These are phyloP conservation scores for Leccinum subgranulosum DNA, from an alignment of 768 basidiomycete genomes.

Conservation along the genomic window DNA sequence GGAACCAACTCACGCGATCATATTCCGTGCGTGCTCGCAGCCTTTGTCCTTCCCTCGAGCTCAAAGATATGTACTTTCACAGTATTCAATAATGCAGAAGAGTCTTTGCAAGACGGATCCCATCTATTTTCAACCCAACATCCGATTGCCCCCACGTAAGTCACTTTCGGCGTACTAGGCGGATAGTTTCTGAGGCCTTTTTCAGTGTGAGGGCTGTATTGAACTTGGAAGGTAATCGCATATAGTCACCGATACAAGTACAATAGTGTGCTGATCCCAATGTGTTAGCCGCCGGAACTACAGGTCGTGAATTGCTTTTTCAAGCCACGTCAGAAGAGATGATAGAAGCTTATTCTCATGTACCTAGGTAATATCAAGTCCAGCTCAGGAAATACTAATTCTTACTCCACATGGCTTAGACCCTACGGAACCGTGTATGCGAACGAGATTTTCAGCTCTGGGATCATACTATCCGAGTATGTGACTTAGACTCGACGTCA, in stretches of 20 bases:
- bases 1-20: slow-evolving; percentile 71
- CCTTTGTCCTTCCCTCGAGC: background rate
- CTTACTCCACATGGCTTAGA: slow-evolving; percentile 31
- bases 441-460: slow-evolving; percentile 90
- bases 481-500: slow-evolving; percentile 10
- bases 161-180: slow-evolving; percentile 6
- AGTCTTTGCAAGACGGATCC: slow-evolving; percentile 91
- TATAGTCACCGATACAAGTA: background rate
- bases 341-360: slow-evolving; percentile 86
- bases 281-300: slow-evolving; percentile 72
- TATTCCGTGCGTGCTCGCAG: slow-evolving; percentile 64
- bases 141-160: slow-evolving; percentile 64
- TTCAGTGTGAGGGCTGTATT: slow-evolving; percentile 50
- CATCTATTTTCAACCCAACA: slow-evolving; percentile 94
- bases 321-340: slow-evolving; percentile 95
- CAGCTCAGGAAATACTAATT: background rate
- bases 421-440: slow-evolving; percentile 89
- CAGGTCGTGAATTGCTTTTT: slow-evolving; percentile 87
- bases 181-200: slow-evolving; percentile 1
- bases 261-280: slow-evolving; percentile 3
- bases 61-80: background rate
- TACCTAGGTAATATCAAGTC: slow-evolving; percentile 76
- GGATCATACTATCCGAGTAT: slow-evolving; percentile 86
- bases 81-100: slow-evolving; percentile 97
- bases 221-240: slow-evolving; percentile 75